Evolutionary conservation across 176 grass and related monocot genomes (phyloP), one percentile per base, ranked within the genome.

Genomic region (Saccharum spontaneum): DNA sequence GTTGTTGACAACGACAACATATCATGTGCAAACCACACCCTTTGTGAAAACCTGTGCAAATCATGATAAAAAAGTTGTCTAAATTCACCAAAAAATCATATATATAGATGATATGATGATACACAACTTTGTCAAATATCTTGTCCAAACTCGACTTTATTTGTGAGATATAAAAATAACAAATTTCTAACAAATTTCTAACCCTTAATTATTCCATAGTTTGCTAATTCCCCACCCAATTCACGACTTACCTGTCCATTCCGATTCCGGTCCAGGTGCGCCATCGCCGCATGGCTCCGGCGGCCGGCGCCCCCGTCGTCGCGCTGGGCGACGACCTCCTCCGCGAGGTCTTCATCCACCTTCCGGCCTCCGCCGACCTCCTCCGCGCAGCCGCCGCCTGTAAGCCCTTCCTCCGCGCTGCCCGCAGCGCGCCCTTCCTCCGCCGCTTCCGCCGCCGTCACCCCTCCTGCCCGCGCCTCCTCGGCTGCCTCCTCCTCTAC

Each of bases 391-490:
- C 82, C 14, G 76, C 83, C 76, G 69, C 87, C 69, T 89, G 82
- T 70, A 85, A 45, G 38, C 61, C 69, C 37, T 89, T 89, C 87
- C 87, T 85, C 61, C 46, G 16, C 77, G 77, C 77, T 7, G 82
- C 39, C 62, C 87, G 82, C 77, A 85, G 64, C 82, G 70, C 62
- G 62, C 38, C 71, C 30, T 85, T 89, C 62, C 87, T 89, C 62
- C 87, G 82, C 82, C 87, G 77, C 49, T 89, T 89, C 87, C 87
- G 87, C 62, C 82, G 87, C 82, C 87, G 55, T 50, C 87, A 85
- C 67, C 57, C 67, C 24, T 79, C 67, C 62, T 73, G 87, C 87
- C 61, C 87, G 50, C 22, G 34, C 48, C 71, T 89, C 60, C 77
- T 89, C 70, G 82, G 77, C 30, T 89, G 77, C 77, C 39, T 81